Evolutionary conservation across 495 filamentous ascomycete species (phyloP), one percentile per base, ranked within the genome.

Genomic region (Achaetomiella virescens): DNA sequence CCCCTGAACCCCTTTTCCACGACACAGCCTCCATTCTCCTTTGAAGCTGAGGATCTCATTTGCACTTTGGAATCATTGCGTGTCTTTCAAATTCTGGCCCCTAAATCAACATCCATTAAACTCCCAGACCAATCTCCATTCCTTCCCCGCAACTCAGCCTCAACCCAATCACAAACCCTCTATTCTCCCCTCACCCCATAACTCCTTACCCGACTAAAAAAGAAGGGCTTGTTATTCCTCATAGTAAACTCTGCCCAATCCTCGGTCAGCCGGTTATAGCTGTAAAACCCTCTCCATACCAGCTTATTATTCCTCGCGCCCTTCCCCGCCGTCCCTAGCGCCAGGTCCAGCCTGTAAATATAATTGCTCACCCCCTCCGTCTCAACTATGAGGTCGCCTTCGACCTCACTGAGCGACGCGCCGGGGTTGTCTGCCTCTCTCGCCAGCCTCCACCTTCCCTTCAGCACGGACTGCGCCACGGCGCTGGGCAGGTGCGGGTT

Each of bases 201-300:
- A 58, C 86, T 88, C 75, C 70, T 82, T 1, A 99, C 95, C 31
- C 93, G 75, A 59, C 89, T 90, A 70, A 90, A 98, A 59, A 89
- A 87, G 72, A 86, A 97, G 1, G 90, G 80, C 65, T 88, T 86
- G 65, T 90, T 86, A 68, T 96, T 89, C 68, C 84, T 87, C 57
- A 92, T 71, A 17, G 79, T 76, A 71, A 97, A 97, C 70, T 89
- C 86, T 0, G 79, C 89, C 86, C 90, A 89, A 68, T 96, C 91
- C 65, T 92, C 90, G 18, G 91, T 92, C 61, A 95, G 71, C 62
- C 77, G 78, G 64, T 96, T 95, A 61, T 93, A 95, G 70, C 84
- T 91, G 86, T 89, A 96, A 70, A 87, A 96, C 0, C 89, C 88
- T 67, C 86, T 85, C 95, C 95, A 97, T 0, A 72, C 71, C 33